A percentile compares a stretch with the other conserved stretches of the same genome.
Evolutionary conservation across 495 filamentous ascomycete genomes (phyloP).

Genomic region (Terfezia boudieri): DNA sequence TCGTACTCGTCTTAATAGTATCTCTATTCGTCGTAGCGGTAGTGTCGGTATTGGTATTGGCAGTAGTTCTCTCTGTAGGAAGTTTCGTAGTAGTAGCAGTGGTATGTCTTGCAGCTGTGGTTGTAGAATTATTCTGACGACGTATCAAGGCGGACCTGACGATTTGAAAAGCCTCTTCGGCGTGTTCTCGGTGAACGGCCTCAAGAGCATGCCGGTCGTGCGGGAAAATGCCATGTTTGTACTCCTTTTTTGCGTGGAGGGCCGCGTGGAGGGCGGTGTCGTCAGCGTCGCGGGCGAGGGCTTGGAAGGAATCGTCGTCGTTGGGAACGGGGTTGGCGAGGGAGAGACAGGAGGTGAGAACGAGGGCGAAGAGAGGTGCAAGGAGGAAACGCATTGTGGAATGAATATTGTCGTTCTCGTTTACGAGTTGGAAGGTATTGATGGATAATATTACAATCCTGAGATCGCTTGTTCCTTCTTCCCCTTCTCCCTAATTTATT

Average conservation of each 20-base stretch:
- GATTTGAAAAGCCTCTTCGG: slow-evolving; percentile 24
- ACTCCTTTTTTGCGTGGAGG: slow-evolving; percentile 26
- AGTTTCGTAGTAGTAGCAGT: not conserved
- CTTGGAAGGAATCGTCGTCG: slow-evolving; percentile 17
- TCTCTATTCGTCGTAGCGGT: not conserved
- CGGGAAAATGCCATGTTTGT: slow-evolving; percentile 29
- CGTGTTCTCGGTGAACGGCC: slow-evolving; percentile 27
- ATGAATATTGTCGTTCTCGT: not conserved
- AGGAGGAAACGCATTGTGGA: not conserved
- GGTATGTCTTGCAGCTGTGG: too few relatives aligned
- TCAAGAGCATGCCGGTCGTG: slow-evolving; percentile 26
- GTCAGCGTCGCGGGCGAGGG: slow-evolving; percentile 23
- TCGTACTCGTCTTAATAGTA: too few relatives aligned
- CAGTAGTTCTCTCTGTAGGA: too few relatives aligned
- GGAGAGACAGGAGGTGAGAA: slow-evolving; percentile 3
- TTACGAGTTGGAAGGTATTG: not conserved
- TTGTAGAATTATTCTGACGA: not conserved
- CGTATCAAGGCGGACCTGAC: slow-evolving; percentile 19
- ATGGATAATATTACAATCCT: not conserved
- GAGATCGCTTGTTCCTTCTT: too few relatives aligned
- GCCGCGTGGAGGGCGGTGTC: slow-evolving; percentile 26
- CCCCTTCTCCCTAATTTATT: too few relatives aligned
- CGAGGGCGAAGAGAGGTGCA: not conserved
- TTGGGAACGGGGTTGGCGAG: slow-evolving; percentile 17
- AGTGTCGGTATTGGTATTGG: not conserved